phyloP scores from a whole-genome alignment of 192 early-diverging fungal species.

The Gonapodya sp. region DNA sequence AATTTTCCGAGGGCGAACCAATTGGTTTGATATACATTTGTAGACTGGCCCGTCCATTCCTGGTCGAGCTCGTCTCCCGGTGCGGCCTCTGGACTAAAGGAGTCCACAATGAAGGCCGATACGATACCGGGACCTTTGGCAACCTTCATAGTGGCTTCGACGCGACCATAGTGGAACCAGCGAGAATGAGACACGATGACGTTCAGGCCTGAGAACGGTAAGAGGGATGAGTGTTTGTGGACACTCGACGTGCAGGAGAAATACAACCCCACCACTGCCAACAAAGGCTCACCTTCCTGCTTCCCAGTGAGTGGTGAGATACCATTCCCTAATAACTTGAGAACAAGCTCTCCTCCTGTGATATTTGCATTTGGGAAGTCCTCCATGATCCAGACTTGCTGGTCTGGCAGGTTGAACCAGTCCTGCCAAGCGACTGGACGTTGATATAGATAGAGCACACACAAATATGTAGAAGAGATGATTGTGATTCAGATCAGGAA shows the following conservation, averaged over 20 bases:
- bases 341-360: neutral
- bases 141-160: neutral
- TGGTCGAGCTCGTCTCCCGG: conserved; percentile 3
- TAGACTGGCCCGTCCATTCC: conserved; percentile 1
- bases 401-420: neutral
- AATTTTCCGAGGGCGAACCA: neutral
- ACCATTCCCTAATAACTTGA: neutral
- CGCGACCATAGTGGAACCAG: neutral
- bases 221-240: no score
- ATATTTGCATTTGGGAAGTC: neutral
- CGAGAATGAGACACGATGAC: neutral
- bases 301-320: neutral
- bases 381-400: neutral
- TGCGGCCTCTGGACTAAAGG: neutral
- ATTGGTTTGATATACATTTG: neutral
- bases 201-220: neutral
- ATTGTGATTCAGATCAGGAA: no score
- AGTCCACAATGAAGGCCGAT: conserved; percentile 1
- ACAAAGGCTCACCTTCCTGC: neutral
- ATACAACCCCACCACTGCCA: no score
- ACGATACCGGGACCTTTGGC: conserved; percentile 5
- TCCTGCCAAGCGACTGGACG: neutral
- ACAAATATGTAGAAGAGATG: no score
- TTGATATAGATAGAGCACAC: no score
- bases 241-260: no score